These are phyloP conservation scores for Globisporangium solare DNA, from an alignment of 352 stramenopile genomes.

Conservation along the genomic window DNA sequence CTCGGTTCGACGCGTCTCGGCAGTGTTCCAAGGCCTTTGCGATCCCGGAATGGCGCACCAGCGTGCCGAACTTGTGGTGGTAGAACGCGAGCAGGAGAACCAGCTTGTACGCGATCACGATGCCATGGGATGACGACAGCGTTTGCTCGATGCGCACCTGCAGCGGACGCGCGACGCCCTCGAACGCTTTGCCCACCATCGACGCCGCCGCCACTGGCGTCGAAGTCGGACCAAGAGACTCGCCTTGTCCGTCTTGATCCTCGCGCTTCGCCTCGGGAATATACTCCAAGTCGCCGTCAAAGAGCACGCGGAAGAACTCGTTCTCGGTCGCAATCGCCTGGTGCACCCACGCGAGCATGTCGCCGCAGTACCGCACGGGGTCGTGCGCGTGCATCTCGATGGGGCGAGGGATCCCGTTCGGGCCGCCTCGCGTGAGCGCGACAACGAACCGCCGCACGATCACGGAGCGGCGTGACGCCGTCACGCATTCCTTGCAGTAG, in stretches of 20 bases:
- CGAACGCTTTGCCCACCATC: constrained; percentile 56
- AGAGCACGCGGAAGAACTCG: constrained; percentile 79
- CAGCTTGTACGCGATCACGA: constrained; percentile 60
- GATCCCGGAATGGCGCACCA: constrained; percentile 34
- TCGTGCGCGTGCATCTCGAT: constrained; percentile 89
- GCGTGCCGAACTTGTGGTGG: constrained; percentile 43
- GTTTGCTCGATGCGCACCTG: constrained; percentile 68
- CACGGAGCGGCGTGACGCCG: constrained; percentile 39
- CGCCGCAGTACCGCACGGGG: constrained; percentile 79
- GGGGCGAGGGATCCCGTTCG: constrained; percentile 68
- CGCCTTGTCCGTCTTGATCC: background rate
- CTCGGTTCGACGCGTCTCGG: constrained; percentile 30
- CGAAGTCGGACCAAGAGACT: no score
- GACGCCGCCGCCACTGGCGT: constrained; percentile 16
- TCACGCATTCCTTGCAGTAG: constrained; percentile 81
- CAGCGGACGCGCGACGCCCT: constrained; percentile 52
- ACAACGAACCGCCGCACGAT: constrained; percentile 74
- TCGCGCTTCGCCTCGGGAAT: background rate
- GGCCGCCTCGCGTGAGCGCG: constrained; percentile 65
- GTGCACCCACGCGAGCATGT: constrained; percentile 89
- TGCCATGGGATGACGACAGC: constrained; percentile 39
- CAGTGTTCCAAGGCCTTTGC: constrained; percentile 33
- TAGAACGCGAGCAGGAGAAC: constrained; percentile 70
- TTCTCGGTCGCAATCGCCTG: constrained; percentile 75
- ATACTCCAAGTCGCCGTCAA: constrained; percentile 53